These are phyloP conservation scores for Strobilomyces confusus DNA, from an alignment of 768 basidiomycete genomes.

Conservation along the genomic window DNA sequence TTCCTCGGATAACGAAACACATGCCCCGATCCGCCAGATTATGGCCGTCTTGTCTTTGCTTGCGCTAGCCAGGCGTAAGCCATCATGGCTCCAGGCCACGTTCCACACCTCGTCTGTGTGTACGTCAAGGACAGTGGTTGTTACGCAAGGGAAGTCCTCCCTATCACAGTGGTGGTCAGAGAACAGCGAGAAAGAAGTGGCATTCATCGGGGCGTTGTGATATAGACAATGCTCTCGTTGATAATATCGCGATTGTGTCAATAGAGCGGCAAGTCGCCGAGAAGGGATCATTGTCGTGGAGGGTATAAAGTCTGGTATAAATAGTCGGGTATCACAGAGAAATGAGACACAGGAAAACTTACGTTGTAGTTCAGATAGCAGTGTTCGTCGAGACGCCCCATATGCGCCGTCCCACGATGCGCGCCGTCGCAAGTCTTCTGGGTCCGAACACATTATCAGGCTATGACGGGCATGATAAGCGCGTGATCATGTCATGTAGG, in stretches of 20 bases:
- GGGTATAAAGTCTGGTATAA: constrained; percentile 72
- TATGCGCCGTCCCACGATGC: constrained; percentile 88
- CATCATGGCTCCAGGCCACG: constrained; percentile 92
- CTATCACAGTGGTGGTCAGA: constrained; percentile 81
- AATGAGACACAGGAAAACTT: constrained; percentile 17
- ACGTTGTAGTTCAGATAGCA: constrained; percentile 86
- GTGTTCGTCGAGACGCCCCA: constrained; percentile 68
- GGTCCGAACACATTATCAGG: constrained; percentile 88
- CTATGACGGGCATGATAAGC: constrained; percentile 38
- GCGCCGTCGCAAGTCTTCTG: constrained; percentile 75
- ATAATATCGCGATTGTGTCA: constrained; percentile 78
- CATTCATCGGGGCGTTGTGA: constrained; percentile 66
- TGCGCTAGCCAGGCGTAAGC: constrained; percentile 77
- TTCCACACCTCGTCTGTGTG: constrained; percentile 97
- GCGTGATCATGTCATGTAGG: constrained; percentile 8
- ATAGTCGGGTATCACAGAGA: neutral
- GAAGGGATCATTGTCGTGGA: constrained; percentile 91
- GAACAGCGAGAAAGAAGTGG: constrained; percentile 73
- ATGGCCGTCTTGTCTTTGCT: constrained; percentile 86
- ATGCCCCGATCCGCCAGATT: constrained; percentile 83
- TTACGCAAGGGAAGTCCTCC: constrained; percentile 77
- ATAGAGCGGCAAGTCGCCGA: constrained; percentile 76
- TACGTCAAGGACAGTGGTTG: constrained; percentile 79
- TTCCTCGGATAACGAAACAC: constrained; percentile 26
- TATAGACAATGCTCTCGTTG: constrained; percentile 83